Percentiles rank a stretch among this genome's conserved stretches.
Evolutionary conservation across 495 filamentous ascomycete species (phyloP).

Genomic region (Hypoxylon fuscum): DNA sequence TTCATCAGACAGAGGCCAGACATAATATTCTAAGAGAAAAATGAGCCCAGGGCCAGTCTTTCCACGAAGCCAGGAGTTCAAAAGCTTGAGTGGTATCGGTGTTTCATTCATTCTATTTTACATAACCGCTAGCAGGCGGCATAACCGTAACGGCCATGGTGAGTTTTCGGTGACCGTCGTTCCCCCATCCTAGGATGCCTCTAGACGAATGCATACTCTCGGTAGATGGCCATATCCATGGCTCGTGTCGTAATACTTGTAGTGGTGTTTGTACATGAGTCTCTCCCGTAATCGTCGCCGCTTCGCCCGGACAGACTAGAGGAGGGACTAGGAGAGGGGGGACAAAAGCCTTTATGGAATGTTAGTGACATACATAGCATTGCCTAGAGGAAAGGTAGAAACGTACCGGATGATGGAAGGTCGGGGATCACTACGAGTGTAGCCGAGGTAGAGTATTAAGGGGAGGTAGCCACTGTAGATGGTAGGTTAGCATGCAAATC

Average conservation of each 20-base stretch:
- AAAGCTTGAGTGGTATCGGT: conserved; percentile 23
- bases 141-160: conserved; percentile 1
- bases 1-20: too few species aligned
- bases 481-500: conserved; percentile 4
- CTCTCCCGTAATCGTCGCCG: neutral
- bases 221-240: neutral
- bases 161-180: conserved; percentile 5
- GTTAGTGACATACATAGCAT: conserved; percentile 17
- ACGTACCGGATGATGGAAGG: conserved; percentile 90
- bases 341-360: conserved; percentile 69
- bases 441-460: conserved; percentile 96
- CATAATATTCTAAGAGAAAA: too few species aligned
- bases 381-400: neutral
- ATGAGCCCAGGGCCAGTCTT: too few species aligned
- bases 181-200: conserved; percentile 4
- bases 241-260: neutral
- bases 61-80: too few species aligned
- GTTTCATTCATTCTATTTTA: conserved; percentile 30
- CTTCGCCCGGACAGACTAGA: conserved; percentile 45
- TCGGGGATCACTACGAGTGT: conserved; percentile 89
- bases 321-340: conserved; percentile 71
- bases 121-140: conserved; percentile 12
- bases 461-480: conserved; percentile 86
- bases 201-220: neutral
- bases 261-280: neutral